Conservation (phyloP, 2,329 filamentous ascomycete genomes). For the Pseudogymnoascus sp. region DNA sequence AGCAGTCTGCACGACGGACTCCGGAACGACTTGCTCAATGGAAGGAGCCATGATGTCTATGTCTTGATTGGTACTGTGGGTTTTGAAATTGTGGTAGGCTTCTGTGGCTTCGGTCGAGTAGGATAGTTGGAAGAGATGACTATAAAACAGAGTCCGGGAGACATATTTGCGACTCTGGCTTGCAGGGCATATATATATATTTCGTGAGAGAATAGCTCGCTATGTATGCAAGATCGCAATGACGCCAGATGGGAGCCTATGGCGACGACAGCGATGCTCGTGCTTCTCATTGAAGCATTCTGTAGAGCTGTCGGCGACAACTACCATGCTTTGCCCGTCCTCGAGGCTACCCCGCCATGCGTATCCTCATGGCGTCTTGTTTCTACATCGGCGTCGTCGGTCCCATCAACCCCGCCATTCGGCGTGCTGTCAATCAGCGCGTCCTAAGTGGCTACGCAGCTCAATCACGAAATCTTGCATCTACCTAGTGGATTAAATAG, state of each 20-base stretch:
- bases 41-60: conserved; percentile 4
- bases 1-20: conserved; percentile 18
- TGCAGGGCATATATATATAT: conserved; percentile 4
- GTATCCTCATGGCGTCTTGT: not conserved
- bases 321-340: not conserved
- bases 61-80: not conserved
- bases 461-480: not conserved
- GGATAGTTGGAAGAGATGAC: conserved; percentile 6
- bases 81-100: not conserved
- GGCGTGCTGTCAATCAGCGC: not conserved
- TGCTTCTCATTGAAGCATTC: not conserved
- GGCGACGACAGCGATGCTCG: not conserved
- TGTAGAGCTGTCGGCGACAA: not conserved
- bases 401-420: not conserved
- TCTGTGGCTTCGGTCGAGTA: not conserved
- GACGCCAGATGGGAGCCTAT: not conserved
- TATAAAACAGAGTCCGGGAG: conserved; percentile 8
- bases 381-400: not conserved
- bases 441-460: not conserved
- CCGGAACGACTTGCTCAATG: conserved; percentile 13
- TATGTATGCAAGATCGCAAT: not conserved
- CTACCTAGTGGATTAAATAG: not conserved
- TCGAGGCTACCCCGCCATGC: not conserved
- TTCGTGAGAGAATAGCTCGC: not conserved
- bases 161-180: not conserved